Percentiles rank a stretch among this genome's conserved stretches.
These are phyloP conservation scores for Pythium brassicae DNA, from an alignment of 352 stramenopile species.

Conservation along the genomic window DNA sequence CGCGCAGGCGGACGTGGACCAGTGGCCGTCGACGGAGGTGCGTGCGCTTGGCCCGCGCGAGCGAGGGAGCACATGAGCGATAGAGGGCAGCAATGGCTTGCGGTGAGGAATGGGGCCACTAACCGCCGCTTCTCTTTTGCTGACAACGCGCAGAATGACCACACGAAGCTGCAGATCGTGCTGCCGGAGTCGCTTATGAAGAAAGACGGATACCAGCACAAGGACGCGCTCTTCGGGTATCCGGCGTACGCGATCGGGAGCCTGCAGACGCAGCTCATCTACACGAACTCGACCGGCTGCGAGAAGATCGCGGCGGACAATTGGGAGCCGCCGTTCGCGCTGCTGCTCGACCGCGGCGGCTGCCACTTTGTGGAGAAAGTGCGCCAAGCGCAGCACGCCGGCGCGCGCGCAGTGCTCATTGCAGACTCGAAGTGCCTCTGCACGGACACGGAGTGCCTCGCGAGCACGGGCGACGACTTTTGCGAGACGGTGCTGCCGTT, in stretches of 20 bases:
- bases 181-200: slow-evolving; percentile 87
- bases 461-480: slow-evolving; percentile 66
- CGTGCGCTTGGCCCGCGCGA: too few species aligned
- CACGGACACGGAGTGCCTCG: slow-evolving; percentile 73
- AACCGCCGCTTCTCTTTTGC: not conserved
- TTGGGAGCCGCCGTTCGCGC: slow-evolving; percentile 92
- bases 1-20: slow-evolving; percentile 60
- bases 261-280: slow-evolving; percentile 88
- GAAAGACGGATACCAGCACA: slow-evolving; percentile 93
- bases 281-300: slow-evolving; percentile 74
- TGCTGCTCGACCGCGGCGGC: slow-evolving; percentile 94
- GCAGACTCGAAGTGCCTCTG: slow-evolving; percentile 96
- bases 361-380: slow-evolving; percentile 98
- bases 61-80: too few species aligned
- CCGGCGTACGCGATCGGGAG: slow-evolving; percentile 89
- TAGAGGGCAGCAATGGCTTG: not conserved
- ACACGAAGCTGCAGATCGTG: slow-evolving; percentile 88
- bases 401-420: slow-evolving; percentile 93
- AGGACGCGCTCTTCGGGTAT: slow-evolving; percentile 96
- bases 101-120: not conserved
- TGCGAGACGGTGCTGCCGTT: slow-evolving; percentile 88
- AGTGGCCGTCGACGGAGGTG: slow-evolving; percentile 82
- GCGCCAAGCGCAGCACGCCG: slow-evolving; percentile 87
- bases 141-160: slow-evolving; percentile 61
- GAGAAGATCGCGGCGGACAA: slow-evolving; percentile 74